These are phyloP conservation scores for Camptophora hylomeconis DNA, from an alignment of 2,329 filamentous ascomycete genomes.

Conservation along the genomic window DNA sequence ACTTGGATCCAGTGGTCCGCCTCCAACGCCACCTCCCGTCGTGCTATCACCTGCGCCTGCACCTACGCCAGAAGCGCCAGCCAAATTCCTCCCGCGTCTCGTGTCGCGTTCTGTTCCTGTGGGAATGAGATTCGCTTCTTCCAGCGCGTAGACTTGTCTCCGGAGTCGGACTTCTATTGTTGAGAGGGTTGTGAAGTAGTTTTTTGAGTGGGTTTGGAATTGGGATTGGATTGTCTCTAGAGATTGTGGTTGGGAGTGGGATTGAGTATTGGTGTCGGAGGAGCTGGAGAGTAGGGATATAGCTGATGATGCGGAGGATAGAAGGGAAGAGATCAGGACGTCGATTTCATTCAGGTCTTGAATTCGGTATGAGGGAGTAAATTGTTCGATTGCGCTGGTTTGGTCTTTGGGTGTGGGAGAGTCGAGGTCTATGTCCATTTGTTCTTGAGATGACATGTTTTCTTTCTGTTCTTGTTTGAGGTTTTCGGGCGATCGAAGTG, in stretches of 20 bases:
- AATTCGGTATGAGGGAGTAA: conserved; percentile 62
- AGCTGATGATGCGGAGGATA: conserved; percentile 48
- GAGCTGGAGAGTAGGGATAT: conserved; percentile 48
- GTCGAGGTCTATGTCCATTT: too few species aligned
- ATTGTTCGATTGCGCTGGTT: too few species aligned
- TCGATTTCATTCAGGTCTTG: conserved; percentile 70
- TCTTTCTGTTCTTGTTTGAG: too few species aligned
- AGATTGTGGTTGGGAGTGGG: conserved; percentile 5
- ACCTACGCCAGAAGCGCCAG: conserved; percentile 19
- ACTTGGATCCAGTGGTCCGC: conserved; percentile 59
- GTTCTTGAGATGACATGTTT: too few species aligned
- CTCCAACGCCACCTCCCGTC: conserved; percentile 30
- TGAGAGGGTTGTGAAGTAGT: conserved; percentile 62
- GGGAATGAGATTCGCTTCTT: conserved; percentile 63
- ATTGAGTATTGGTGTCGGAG: conserved; percentile 8
- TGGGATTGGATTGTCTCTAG: conserved; percentile 5
- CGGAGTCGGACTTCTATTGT: conserved; percentile 62
- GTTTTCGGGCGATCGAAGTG: too few species aligned
- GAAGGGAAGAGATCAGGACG: conserved; percentile 30
- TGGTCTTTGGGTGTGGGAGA: too few species aligned
- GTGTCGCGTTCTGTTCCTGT: conserved; percentile 20
- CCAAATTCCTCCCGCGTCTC: conserved; percentile 11
- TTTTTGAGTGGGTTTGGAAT: conserved; percentile 40
- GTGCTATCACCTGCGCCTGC: conserved; percentile 13
- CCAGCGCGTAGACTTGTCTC: conserved; percentile 63